Evolutionary conservation across 1,284 basidiomycete genomes (phyloP).

Genomic region (Schizophyllum amplum): DNA sequence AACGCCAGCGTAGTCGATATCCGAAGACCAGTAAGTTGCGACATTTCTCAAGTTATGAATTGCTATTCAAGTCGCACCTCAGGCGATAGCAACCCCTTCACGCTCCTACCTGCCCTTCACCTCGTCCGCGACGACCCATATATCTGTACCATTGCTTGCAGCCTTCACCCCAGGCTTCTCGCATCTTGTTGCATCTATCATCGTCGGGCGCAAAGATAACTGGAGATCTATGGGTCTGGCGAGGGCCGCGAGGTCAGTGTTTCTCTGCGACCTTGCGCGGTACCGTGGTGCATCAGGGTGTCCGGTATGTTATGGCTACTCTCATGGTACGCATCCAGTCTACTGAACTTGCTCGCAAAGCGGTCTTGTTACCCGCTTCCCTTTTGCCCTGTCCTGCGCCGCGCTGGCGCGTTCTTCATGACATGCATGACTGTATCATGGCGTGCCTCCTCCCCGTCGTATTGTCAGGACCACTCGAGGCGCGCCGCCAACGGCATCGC

Average conservation of each 20-base stretch:
- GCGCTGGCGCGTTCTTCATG: neutral
- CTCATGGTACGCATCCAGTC: neutral
- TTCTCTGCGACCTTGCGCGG: slow-evolving; percentile 52
- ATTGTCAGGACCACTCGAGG: neutral
- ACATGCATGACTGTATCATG: neutral
- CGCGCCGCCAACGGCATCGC: neutral
- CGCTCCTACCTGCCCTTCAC: slow-evolving; percentile 30
- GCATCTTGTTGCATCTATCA: slow-evolving; percentile 43
- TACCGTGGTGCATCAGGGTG: slow-evolving; percentile 49
- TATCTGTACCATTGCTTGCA: slow-evolving; percentile 47
- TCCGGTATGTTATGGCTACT: slow-evolving; percentile 40
- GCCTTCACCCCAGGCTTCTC: slow-evolving; percentile 43
- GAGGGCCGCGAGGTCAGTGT: slow-evolving; percentile 66
- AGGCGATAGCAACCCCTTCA: slow-evolving; percentile 53
- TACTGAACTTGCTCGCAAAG: slow-evolving; percentile 27
- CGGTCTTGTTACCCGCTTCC: slow-evolving; percentile 63
- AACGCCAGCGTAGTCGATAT: slow-evolving; percentile 53
- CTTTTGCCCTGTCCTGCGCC: slow-evolving; percentile 16
- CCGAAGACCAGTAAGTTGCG: slow-evolving; percentile 54
- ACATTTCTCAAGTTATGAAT: slow-evolving; percentile 3
- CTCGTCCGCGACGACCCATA: slow-evolving; percentile 30
- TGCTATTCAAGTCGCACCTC: slow-evolving; percentile 3
- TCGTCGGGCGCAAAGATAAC: slow-evolving; percentile 58
- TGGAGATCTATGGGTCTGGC: slow-evolving; percentile 62
- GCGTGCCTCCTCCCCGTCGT: neutral